phyloP scores from a whole-genome alignment of 2,329 filamentous ascomycete species.

The Tetracladium maxilliforme region DNA sequence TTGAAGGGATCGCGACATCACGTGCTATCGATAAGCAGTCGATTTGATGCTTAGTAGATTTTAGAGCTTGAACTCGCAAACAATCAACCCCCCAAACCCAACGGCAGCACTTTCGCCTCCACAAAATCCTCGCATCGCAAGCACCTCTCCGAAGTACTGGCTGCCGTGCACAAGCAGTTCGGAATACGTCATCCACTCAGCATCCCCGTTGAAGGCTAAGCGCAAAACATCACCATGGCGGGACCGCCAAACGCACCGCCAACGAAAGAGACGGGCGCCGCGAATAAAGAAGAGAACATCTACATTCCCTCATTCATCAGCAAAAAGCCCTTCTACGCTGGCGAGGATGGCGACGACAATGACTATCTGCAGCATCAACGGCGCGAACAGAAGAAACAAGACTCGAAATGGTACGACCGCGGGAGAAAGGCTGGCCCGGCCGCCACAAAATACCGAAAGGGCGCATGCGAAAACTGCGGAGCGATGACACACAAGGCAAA shows the following conservation, averaged over 20 bases:
- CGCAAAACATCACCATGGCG: slow-evolving; percentile 8
- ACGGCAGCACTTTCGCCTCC: neutral
- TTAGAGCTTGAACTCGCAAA: no score
- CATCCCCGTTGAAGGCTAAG: neutral
- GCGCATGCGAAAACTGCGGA: slow-evolving; percentile 96
- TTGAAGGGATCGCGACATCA: no score
- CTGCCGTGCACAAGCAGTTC: slow-evolving; percentile 1
- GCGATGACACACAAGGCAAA: slow-evolving; percentile 93
- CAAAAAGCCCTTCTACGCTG: slow-evolving; percentile 92
- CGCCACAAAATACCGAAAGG: slow-evolving; percentile 93
- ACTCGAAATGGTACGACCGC: slow-evolving; percentile 85
- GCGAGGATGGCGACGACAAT: slow-evolving; percentile 58
- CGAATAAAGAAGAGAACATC: slow-evolving; percentile 83
- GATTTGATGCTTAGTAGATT: no score
- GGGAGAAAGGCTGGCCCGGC: slow-evolving; percentile 73
- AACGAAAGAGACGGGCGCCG: slow-evolving; percentile 17
- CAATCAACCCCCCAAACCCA: no score
- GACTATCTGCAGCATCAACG: slow-evolving; percentile 97
- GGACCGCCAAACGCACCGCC: slow-evolving; percentile 14
- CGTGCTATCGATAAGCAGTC: no score
- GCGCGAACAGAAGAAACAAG: slow-evolving; percentile 55
- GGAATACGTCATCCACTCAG: neutral
- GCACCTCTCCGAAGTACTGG: slow-evolving; percentile 2
- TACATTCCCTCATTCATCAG: slow-evolving; percentile 98
- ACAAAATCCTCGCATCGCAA: no score